These are phyloP conservation scores for Puccinia coronata DNA, from an alignment of 1,284 basidiomycete genomes.

Conservation along the genomic window DNA sequence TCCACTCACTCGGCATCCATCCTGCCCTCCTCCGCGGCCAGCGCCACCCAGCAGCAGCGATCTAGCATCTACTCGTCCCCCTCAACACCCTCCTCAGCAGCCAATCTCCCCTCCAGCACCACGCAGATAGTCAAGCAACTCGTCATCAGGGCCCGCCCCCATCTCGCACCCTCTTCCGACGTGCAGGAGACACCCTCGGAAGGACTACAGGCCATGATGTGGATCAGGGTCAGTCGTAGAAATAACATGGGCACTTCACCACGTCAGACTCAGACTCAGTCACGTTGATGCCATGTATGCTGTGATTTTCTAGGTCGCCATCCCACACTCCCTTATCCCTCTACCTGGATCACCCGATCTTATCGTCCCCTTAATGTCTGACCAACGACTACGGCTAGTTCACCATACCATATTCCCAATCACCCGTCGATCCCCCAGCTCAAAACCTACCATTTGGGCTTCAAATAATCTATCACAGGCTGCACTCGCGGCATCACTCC, in stretches of 20 bases:
- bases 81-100: neutral
- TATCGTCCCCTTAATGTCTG: constrained; percentile 31
- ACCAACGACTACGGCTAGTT: constrained; percentile 17
- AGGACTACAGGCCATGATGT: constrained; percentile 33
- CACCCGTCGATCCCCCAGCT: constrained; percentile 32
- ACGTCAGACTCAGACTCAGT: no score
- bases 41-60: neutral
- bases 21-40: constrained; percentile 53
- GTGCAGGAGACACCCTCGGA: neutral
- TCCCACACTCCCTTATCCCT: constrained; percentile 24
- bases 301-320: constrained; percentile 25
- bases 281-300: no score
- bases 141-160: constrained; percentile 32
- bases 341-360: constrained; percentile 9
- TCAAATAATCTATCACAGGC: constrained; percentile 21
- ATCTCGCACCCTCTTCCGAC: neutral
- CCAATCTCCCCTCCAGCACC: neutral
- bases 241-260: no score
- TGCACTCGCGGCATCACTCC: constrained; percentile 24
- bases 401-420: constrained; percentile 37
- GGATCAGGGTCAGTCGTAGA: constrained; percentile 25
- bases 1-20: constrained; percentile 58
- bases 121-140: constrained; percentile 28
- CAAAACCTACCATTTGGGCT: constrained; percentile 24
- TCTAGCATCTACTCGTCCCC: neutral